phyloP scores from a whole-genome alignment of 2,329 filamentous ascomycete species.

The Aspergillus clavatus region DNA sequence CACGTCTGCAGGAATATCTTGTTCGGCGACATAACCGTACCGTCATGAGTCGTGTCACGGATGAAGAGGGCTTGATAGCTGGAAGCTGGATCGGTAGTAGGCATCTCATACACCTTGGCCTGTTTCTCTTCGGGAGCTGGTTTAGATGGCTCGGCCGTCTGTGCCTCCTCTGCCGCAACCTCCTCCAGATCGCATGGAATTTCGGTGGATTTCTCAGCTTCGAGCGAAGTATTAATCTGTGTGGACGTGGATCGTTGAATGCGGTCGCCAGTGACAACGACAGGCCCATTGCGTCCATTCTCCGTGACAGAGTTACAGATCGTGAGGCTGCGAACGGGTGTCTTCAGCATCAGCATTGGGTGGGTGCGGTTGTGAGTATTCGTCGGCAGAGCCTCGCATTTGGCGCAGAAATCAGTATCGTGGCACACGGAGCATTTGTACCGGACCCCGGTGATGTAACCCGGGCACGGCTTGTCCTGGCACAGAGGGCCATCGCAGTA shows the following conservation, averaged over 20 bases:
- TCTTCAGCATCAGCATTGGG: slow-evolving; percentile 95
- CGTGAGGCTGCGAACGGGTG: slow-evolving; percentile 78
- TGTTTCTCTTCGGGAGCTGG: slow-evolving; percentile 29
- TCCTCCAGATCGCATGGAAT: neutral
- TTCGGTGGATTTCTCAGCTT: slow-evolving; percentile 4
- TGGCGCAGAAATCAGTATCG: slow-evolving; percentile 91
- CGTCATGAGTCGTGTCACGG: slow-evolving; percentile 73
- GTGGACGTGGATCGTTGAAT: slow-evolving; percentile 34
- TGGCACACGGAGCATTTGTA: slow-evolving; percentile 98
- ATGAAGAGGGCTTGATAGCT: slow-evolving; percentile 64
- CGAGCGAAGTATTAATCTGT: slow-evolving; percentile 50
- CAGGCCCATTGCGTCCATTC: slow-evolving; percentile 60
- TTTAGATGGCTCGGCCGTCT: slow-evolving; percentile 23
- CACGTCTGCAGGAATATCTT: slow-evolving; percentile 83
- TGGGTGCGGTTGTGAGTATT: slow-evolving; percentile 93
- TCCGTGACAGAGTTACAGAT: slow-evolving; percentile 75
- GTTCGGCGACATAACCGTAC: slow-evolving; percentile 65
- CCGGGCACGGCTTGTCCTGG: slow-evolving; percentile 44
- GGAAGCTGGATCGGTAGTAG: slow-evolving; percentile 30
- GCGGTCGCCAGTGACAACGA: slow-evolving; percentile 69
- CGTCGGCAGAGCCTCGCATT: slow-evolving; percentile 80
- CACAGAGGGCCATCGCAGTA: slow-evolving; percentile 94
- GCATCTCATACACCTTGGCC: slow-evolving; percentile 11
- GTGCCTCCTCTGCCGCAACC: slow-evolving; percentile 2
- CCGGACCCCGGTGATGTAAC: slow-evolving; percentile 73